These are phyloP conservation scores for Tricholoma matsutake DNA, from an alignment of 768 basidiomycete genomes.

Conservation along the genomic window DNA sequence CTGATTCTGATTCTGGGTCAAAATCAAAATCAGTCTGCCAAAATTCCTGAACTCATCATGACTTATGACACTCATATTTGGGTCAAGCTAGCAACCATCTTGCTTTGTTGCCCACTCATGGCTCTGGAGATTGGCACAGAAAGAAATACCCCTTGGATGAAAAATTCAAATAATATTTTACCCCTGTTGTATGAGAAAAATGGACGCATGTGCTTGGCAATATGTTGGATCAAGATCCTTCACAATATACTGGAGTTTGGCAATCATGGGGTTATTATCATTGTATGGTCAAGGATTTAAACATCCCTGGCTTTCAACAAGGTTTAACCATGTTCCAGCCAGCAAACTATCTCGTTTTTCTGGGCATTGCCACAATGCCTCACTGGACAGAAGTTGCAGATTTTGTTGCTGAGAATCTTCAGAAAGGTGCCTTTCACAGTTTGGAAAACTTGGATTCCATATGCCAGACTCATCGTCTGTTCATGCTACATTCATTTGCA, in stretches of 20 bases:
- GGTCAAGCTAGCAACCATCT: too few species aligned
- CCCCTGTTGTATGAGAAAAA: not conserved
- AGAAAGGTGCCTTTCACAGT: constrained; percentile 11
- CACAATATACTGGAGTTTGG: too few species aligned
- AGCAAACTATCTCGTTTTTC: constrained; percentile 5
- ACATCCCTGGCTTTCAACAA: too few species aligned
- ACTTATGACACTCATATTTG: not conserved
- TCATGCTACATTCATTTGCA: constrained; percentile 8
- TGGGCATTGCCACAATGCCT: too few species aligned
- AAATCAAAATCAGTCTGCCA: not conserved
- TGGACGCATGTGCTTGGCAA: too few species aligned
- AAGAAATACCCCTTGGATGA: not conserved
- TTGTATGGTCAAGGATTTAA: too few species aligned
- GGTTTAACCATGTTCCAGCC: too few species aligned
- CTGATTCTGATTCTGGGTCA: not conserved
- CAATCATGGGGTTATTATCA: constrained; percentile 6
- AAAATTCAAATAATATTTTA: too few species aligned
- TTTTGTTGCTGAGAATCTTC: constrained; percentile 6
- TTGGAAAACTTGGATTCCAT: constrained; percentile 10
- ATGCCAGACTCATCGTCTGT: constrained; percentile 3
- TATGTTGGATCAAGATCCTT: too few species aligned
- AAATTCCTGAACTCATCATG: not conserved
- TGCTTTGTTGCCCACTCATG: too few species aligned
- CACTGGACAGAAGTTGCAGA: too few species aligned
- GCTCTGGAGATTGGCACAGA: too few species aligned